phyloP scores from a whole-genome alignment of 2,329 filamentous ascomycete species.

The Dactylellina sp. region DNA sequence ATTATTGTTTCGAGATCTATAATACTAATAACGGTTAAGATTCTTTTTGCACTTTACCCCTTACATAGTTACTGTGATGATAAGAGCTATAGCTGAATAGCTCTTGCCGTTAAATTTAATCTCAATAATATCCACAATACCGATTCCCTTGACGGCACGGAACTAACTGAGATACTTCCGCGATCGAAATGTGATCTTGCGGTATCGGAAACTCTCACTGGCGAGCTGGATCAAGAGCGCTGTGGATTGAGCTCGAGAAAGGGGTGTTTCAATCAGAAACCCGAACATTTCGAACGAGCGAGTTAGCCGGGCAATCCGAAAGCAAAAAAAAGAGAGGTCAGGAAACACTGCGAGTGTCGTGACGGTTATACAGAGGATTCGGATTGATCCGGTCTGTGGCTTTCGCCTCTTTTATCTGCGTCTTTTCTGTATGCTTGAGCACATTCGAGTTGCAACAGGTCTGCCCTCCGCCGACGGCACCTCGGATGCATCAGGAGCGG shows the following conservation, averaged over 20 bases:
- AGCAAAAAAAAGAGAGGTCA: background rate
- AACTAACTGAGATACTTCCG: constrained; percentile 34
- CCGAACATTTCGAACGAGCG: too few relatives aligned
- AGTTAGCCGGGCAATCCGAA: background rate
- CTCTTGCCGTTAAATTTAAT: constrained; percentile 17
- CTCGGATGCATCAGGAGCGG: constrained; percentile 37
- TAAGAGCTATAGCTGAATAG: constrained; percentile 30
- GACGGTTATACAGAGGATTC: too few relatives aligned
- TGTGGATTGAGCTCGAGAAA: constrained; percentile 2
- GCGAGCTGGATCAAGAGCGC: background rate
- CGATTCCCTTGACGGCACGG: constrained; percentile 38
- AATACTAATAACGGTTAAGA: constrained; percentile 14
- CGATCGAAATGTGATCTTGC: constrained; percentile 7
- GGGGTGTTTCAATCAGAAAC: constrained; percentile 5
- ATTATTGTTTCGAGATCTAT: constrained; percentile 41
- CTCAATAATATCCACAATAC: constrained; percentile 2
- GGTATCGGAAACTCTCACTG: background rate
- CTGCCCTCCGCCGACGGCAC: constrained; percentile 30
- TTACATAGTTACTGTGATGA: too few relatives aligned
- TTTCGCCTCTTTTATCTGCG: background rate
- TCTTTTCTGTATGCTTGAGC: background rate
- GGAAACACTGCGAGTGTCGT: too few relatives aligned
- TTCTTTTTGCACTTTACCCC: too few relatives aligned
- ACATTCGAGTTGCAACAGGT: background rate
- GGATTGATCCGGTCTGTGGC: too few relatives aligned